phyloP scores from a whole-genome alignment of 208 protist genomes.

The Wallacemonas sp. region DNA sequence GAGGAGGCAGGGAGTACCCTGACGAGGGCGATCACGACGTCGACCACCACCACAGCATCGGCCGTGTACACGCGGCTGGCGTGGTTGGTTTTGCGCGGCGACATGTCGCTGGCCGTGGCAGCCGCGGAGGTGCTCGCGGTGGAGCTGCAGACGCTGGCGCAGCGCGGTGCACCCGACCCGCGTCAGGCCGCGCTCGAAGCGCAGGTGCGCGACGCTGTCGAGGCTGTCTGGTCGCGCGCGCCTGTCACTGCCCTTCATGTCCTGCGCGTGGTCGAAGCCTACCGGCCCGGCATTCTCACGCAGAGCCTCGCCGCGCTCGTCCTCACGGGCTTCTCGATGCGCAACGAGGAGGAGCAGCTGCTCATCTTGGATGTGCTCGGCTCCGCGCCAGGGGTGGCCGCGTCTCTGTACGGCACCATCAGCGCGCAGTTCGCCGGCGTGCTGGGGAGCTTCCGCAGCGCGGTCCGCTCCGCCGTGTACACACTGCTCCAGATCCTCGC shows the following conservation, averaged over 20 bases:
- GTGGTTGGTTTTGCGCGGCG: neutral
- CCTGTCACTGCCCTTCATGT: conserved; percentile 11
- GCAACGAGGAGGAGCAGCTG: conserved; percentile 17
- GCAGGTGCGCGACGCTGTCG: conserved; percentile 9
- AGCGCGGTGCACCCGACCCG: neutral
- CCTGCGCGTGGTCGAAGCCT: conserved; percentile 22
- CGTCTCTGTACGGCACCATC: conserved; percentile 17
- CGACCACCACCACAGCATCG: too few species aligned
- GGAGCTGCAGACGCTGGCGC: conserved; percentile 34
- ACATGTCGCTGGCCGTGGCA: conserved; percentile 26
- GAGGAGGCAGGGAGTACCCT: too few species aligned
- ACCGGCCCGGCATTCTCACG: conserved; percentile 15
- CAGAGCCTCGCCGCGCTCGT: conserved; percentile 19
- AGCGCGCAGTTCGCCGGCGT: conserved; percentile 30
- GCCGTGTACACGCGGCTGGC: conserved; percentile 31
- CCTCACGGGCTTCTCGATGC: conserved; percentile 26
- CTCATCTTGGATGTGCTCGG: conserved; percentile 27
- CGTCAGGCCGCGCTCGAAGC: neutral
- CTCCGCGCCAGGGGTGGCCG: neutral
- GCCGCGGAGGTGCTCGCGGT: conserved; percentile 65
- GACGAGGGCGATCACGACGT: too few species aligned
- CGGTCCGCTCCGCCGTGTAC: conserved; percentile 26
- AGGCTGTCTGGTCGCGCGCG: neutral
- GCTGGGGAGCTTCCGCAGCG: conserved; percentile 4
- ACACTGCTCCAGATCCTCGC: conserved; percentile 18